These are phyloP conservation scores for Neodidymelliopsis sp. DNA, from an alignment of 2,329 filamentous ascomycete species.

Conservation along the genomic window DNA sequence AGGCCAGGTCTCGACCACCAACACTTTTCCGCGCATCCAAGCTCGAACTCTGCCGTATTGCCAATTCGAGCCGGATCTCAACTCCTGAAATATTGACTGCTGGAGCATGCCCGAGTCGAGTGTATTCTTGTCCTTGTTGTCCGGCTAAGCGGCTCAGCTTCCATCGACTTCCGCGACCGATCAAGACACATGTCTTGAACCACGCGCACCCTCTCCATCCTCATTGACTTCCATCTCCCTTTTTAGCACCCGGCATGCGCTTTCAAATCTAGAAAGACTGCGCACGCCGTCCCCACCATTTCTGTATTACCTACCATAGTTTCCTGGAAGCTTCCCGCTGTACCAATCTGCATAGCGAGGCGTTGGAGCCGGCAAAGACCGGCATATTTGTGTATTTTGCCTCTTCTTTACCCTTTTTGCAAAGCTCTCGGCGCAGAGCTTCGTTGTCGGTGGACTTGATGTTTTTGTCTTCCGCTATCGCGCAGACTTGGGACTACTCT, in stretches of 20 bases:
- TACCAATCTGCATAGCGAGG: constrained; percentile 45
- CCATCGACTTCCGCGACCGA: constrained; percentile 14
- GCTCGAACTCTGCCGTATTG: constrained; percentile 6
- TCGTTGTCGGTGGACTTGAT: constrained; percentile 10
- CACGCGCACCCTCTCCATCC: constrained; percentile 4
- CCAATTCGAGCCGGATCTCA: constrained; percentile 1
- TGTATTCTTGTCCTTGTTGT: not conserved
- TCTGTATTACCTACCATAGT: constrained; percentile 16
- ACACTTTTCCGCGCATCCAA: constrained; percentile 22
- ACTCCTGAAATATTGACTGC: constrained; percentile 1
- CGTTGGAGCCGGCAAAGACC: constrained; percentile 27
- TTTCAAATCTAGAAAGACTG: too few relatives aligned
- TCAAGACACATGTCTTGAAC: constrained; percentile 25
- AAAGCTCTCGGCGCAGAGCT: constrained; percentile 30
- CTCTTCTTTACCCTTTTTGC: too few relatives aligned
- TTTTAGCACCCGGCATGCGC: not conserved
- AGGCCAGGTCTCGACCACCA: constrained; percentile 29
- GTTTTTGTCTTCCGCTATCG: not conserved
- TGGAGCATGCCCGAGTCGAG: not conserved
- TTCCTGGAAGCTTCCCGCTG: constrained; percentile 17
- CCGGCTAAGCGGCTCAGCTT: constrained; percentile 20
- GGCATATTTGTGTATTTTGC: constrained; percentile 25
- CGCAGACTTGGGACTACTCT: not conserved
- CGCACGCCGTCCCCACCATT: constrained; percentile 8
- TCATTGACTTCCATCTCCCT: not conserved